A percentile compares a stretch with the other conserved stretches of the same genome.
These are phyloP conservation scores for Linum usitatissimum DNA, from an alignment of 345 rosid species.

Conservation along the genomic window DNA sequence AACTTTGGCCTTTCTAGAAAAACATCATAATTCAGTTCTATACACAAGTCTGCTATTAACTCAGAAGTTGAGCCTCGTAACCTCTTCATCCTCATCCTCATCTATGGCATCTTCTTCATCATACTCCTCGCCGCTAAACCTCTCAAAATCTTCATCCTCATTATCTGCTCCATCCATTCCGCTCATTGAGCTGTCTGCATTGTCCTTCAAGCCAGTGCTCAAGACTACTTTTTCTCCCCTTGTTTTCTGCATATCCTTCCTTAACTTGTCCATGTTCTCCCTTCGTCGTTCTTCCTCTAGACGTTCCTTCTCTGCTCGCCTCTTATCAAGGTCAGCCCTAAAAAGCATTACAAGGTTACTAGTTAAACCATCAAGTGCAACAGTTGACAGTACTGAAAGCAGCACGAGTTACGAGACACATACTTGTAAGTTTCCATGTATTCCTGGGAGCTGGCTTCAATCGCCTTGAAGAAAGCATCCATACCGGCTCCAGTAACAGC, in stretches of 20 bases:
- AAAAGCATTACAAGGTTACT: no score
- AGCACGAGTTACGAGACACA: not conserved
- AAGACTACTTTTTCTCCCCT: conserved; percentile 55
- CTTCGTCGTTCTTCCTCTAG: conserved; percentile 53
- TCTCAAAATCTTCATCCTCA: conserved; percentile 22
- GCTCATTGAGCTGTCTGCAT: conserved; percentile 17
- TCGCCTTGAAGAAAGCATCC: conserved; percentile 58
- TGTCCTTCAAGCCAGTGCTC: conserved; percentile 57
- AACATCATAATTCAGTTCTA: not conserved
- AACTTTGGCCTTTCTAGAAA: not conserved
- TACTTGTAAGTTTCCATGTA: conserved; percentile 74
- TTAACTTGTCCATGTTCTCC: conserved; percentile 51
- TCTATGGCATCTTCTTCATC: conserved; percentile 34
- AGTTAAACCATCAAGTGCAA: no score
- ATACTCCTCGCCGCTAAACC: conserved; percentile 26
- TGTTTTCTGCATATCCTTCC: conserved; percentile 64
- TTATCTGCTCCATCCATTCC: conserved; percentile 33
- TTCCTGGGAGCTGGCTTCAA: conserved; percentile 61
- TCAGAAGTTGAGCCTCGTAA: conserved; percentile 27
- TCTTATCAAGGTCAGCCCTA: conserved; percentile 72
- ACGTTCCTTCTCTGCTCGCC: conserved; percentile 60
- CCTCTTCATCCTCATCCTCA: conserved; percentile 59
- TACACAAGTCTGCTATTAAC: not conserved
- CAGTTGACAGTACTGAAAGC: no score
- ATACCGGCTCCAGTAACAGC: conserved; percentile 76